These are phyloP conservation scores for Yamadazyma buinensis DNA, from an alignment of 1,139 yeast genomes.

Conservation along the genomic window DNA sequence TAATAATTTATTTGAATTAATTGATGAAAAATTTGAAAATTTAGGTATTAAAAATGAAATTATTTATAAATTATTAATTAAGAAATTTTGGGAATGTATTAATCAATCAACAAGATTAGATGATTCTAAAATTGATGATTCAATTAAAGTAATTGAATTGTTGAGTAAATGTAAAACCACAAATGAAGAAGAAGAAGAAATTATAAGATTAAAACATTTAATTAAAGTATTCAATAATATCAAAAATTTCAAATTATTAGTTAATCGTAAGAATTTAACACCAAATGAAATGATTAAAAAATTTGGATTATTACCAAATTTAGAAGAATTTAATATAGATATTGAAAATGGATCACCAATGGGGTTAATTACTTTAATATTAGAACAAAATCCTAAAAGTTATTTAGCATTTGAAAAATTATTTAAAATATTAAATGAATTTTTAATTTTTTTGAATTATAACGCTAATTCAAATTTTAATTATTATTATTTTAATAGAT, in stretches of 20 bases:
- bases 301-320: slow-evolving; percentile 18
- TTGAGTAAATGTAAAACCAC: slow-evolving; percentile 20
- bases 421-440: slow-evolving; percentile 36
- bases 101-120: slow-evolving; percentile 49
- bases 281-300: slow-evolving; percentile 27
- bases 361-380: slow-evolving; percentile 31
- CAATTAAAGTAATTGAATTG: slow-evolving; percentile 38
- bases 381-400: slow-evolving; percentile 55
- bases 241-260: slow-evolving; percentile 32
- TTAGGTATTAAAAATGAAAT: slow-evolving; percentile 15
- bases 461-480: slow-evolving; percentile 11
- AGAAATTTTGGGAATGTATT: slow-evolving; percentile 54
- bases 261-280: slow-evolving; percentile 26
- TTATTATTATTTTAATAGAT: slow-evolving; percentile 28
- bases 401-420: slow-evolving; percentile 48
- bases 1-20: slow-evolving; percentile 31
- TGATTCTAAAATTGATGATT: slow-evolving; percentile 38
- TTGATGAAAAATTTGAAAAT: slow-evolving; percentile 19
- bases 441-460: slow-evolving; percentile 24
- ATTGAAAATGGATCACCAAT: slow-evolving; percentile 20
- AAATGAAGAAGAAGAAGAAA: slow-evolving; percentile 8
- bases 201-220: slow-evolving; percentile 26
- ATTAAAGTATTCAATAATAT: slow-evolving; percentile 26
- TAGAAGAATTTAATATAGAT: slow-evolving; percentile 12
- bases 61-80: slow-evolving; percentile 20